Conservation (phyloP, 768 basidiomycete genomes). For the Auricularia heimuer region DNA sequence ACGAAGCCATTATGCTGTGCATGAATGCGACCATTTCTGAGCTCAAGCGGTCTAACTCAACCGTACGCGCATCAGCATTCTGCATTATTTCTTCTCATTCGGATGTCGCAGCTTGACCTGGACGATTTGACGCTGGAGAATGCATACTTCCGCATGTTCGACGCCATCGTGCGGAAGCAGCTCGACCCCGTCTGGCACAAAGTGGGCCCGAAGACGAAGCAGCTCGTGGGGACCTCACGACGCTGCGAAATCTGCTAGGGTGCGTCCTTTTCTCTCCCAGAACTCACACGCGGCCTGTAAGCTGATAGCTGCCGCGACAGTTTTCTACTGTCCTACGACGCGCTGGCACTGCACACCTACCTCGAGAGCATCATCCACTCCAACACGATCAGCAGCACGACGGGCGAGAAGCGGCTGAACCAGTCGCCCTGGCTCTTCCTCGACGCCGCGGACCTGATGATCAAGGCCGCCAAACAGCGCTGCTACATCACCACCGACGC, state of each 20-base stretch:
- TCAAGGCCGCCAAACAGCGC: slow-evolving; percentile 68
- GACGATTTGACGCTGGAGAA: slow-evolving; percentile 90
- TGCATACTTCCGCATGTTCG: slow-evolving; percentile 90
- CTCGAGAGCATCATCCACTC: slow-evolving; percentile 78
- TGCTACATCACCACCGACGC: slow-evolving; percentile 49
- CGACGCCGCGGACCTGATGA: slow-evolving; percentile 81
- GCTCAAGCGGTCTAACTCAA: slow-evolving; percentile 78
- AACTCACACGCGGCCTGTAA: too few relatives aligned
- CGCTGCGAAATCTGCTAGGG: slow-evolving; percentile 73
- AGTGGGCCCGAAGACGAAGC: slow-evolving; percentile 85
- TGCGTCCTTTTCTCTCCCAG: slow-evolving; percentile 25
- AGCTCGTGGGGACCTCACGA: slow-evolving; percentile 84
- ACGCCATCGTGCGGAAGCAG: slow-evolving; percentile 75
- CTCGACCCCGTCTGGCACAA: slow-evolving; percentile 96
- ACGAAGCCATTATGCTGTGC: slow-evolving; percentile 85
- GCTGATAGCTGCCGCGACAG: slow-evolving; percentile 23
- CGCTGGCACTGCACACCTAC: slow-evolving; percentile 83
- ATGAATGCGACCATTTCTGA: slow-evolving; percentile 87
- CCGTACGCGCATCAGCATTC: slow-evolving; percentile 26
- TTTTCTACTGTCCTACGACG: slow-evolving; percentile 83
- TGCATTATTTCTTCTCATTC: not conserved
- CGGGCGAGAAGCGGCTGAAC: slow-evolving; percentile 51
- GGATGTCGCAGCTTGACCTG: slow-evolving; percentile 63
- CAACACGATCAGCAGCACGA: slow-evolving; percentile 32
- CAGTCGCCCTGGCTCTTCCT: slow-evolving; percentile 87